Conservation (phyloP, 345 rosid genomes). For the Isatis tinctoria region DNA sequence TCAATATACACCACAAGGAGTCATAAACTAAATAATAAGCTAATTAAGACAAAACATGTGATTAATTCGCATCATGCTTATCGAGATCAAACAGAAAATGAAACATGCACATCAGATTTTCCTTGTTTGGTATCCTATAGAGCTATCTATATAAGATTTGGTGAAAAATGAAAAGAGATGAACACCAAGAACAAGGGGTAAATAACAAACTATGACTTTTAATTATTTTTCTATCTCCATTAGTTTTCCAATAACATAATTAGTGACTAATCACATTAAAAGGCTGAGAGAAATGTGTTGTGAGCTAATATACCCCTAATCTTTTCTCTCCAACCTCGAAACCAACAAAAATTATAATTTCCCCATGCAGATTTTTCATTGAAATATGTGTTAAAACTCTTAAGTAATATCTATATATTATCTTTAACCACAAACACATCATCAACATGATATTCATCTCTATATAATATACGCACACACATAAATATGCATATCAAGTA, state of each 20-base stretch:
- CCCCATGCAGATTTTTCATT: constrained; percentile 15
- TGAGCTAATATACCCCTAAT: neutral
- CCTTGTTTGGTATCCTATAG: neutral
- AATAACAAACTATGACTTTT: constrained; percentile 23
- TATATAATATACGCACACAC: neutral
- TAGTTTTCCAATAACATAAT: neutral
- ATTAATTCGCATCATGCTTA: neutral
- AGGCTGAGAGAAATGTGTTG: constrained; percentile 9
- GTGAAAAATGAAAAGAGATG: neutral
- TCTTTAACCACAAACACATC: neutral
- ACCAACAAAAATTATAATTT: constrained; percentile 2
- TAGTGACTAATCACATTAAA: constrained; percentile 19
- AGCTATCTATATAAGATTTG: neutral
- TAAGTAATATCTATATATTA: neutral
- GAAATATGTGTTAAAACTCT: neutral
- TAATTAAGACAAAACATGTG: neutral
- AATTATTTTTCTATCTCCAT: neutral
- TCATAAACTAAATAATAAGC: neutral
- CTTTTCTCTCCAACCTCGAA: constrained; percentile 8
- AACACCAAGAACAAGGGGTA: constrained; percentile 21
- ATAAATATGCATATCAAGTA: neutral
- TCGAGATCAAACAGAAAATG: neutral
- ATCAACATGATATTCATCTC: neutral
- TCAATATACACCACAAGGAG: neutral
- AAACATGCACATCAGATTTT: constrained; percentile 4